These are phyloP conservation scores for Epichloe scottii DNA, from an alignment of 2,329 filamentous ascomycete genomes.

Conservation along the genomic window DNA sequence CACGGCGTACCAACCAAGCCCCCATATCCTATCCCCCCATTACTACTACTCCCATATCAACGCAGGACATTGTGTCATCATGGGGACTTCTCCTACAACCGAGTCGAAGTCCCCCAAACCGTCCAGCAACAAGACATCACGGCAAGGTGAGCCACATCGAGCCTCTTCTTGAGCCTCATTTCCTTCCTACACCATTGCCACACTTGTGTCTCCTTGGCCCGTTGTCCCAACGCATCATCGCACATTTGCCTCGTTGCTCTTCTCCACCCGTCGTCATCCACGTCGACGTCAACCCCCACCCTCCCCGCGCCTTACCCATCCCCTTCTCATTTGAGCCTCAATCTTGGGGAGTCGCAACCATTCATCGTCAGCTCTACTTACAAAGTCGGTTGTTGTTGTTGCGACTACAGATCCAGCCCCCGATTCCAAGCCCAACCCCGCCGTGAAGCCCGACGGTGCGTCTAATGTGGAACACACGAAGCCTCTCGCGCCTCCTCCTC, in stretches of 20 bases:
- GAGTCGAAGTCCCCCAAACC: conserved; percentile 37
- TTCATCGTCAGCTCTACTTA: conserved; percentile 8
- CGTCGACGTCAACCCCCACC: not conserved
- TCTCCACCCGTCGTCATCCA: conserved; percentile 3
- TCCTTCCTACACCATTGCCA: not conserved
- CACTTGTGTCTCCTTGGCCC: not conserved
- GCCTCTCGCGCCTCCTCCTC: conserved; percentile 59
- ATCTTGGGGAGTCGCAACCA: not conserved
- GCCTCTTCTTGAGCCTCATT: conserved; percentile 7
- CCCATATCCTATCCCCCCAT: conserved; percentile 12
- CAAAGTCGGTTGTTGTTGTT: conserved; percentile 7
- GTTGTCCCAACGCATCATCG: conserved; percentile 3
- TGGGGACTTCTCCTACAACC: conserved; percentile 32
- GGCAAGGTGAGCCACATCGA: conserved; percentile 28
- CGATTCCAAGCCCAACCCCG: conserved; percentile 34
- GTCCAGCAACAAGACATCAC: conserved; percentile 28
- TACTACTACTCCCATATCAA: conserved; percentile 27
- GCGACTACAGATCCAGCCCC: conserved; percentile 26
- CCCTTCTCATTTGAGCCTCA: not conserved
- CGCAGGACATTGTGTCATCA: conserved; percentile 33
- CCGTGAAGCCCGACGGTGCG: conserved; percentile 35
- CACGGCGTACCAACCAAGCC: conserved; percentile 9
- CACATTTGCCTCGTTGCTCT: conserved; percentile 1
- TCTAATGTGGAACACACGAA: conserved; percentile 47
- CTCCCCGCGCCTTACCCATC: not conserved